Conservation (phyloP, 1,139 yeast genomes). For the Nadsonia commutata region DNA sequence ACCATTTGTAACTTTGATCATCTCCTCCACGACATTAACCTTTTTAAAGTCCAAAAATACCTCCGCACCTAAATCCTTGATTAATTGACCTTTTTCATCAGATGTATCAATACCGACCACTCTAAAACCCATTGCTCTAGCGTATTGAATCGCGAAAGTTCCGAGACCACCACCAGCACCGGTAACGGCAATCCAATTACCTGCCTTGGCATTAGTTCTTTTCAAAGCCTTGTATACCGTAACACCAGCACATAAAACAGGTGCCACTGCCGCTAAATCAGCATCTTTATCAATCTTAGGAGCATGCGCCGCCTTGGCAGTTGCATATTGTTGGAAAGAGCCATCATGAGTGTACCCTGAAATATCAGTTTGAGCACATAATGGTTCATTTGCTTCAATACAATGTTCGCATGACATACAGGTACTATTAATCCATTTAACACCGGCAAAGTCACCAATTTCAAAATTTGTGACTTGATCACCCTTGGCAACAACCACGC, state of each 20-base stretch:
- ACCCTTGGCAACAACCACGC: conserved; percentile 53
- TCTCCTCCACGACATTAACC: conserved; percentile 25
- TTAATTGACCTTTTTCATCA: conserved; percentile 43
- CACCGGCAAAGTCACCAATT: conserved; percentile 59
- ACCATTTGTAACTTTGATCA: conserved; percentile 48
- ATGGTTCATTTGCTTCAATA: conserved; percentile 51
- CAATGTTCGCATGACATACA: conserved; percentile 66
- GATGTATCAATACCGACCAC: conserved; percentile 69
- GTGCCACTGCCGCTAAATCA: conserved; percentile 62
- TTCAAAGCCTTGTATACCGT: conserved; percentile 75
- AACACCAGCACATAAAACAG: conserved; percentile 70
- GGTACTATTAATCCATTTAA: conserved; percentile 58
- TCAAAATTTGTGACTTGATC: conserved; percentile 44
- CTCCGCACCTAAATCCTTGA: conserved; percentile 52
- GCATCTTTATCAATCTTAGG: conserved; percentile 59
- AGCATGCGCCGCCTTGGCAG: conserved; percentile 79
- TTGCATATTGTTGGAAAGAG: conserved; percentile 71
- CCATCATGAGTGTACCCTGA: conserved; percentile 77
- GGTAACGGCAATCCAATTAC: conserved; percentile 67
- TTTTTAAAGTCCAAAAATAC: conserved; percentile 46
- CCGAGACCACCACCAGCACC: conserved; percentile 87
- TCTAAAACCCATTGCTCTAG: conserved; percentile 68
- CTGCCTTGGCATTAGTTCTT: conserved; percentile 49
- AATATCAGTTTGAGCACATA: conserved; percentile 52
- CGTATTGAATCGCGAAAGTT: conserved; percentile 66